phyloP scores from a whole-genome alignment of 192 early-diverging fungal species.

The Phycomyces blakesleeanus region DNA sequence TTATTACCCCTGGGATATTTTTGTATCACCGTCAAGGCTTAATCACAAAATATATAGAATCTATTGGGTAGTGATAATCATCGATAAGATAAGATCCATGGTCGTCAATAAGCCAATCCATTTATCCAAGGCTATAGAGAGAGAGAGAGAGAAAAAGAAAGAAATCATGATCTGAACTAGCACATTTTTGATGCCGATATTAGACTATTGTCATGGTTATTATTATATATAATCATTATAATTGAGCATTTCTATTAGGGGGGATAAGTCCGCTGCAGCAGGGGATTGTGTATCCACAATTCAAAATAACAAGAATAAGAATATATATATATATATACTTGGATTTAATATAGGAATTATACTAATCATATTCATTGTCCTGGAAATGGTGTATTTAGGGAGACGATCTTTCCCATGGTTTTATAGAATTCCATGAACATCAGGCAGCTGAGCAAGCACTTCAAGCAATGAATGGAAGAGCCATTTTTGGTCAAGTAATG shows the following conservation, averaged over 20 bases:
- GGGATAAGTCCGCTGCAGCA: neutral
- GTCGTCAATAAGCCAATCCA: neutral
- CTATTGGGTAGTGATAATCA: neutral
- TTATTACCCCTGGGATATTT: too few species aligned
- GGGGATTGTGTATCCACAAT: neutral
- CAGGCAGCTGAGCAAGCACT: slow-evolving; percentile 69
- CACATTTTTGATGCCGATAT: too few species aligned
- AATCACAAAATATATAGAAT: neutral
- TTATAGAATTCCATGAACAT: slow-evolving; percentile 76
- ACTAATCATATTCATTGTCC: too few species aligned
- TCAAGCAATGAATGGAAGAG: slow-evolving; percentile 66
- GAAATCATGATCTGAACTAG: neutral
- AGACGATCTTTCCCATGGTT: slow-evolving; percentile 67
- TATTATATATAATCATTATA: too few species aligned
- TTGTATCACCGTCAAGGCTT: neutral
- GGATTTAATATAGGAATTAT: neutral
- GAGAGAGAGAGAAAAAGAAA: neutral
- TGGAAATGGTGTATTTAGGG: neutral
- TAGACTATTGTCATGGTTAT: too few species aligned
- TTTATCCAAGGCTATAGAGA: neutral
- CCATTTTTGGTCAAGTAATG: slow-evolving; percentile 53
- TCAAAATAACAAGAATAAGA: neutral
- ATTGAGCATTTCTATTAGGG: neutral
- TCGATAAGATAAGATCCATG: slow-evolving; percentile 3
- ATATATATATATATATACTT: neutral